Evolutionary conservation across 352 stramenopile genomes (phyloP), one percentile per base, ranked within the genome.

Genomic region (Phytophthora chlamydospora): DNA sequence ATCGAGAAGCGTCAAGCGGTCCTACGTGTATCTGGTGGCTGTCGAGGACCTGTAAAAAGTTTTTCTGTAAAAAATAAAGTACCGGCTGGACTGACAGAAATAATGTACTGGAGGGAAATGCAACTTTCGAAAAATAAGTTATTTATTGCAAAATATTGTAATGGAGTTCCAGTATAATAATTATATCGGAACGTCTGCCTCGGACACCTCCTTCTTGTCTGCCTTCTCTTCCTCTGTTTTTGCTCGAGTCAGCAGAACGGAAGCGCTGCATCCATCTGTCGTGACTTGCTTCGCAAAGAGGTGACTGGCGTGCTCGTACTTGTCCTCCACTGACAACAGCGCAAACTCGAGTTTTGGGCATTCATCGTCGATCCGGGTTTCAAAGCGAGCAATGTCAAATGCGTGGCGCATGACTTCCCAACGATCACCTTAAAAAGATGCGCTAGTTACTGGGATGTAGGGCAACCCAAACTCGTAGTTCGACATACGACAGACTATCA

Each of bases 251-350:
- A 64, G 21, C 17, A 73, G 32, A 1, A 65, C 53, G 0, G 36
- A 51, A 0, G 63, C 51, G 35, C 47, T 27, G 34, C 66, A 71
- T 0, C 55, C 62, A 17, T 71, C 34, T 0, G 50, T 62, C 12
- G 50, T 62, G 4, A 61, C 27, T 40, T 67, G 45, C 38, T 67
- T 66, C 0, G 46, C 51, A 16, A 67, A 64, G 40, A 72, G 45
- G 13, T 56, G 51, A 42, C 57, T 63, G 3, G 63, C 57, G 19
- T 61, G 43, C 4, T 58, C 36, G 9, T 62, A 59, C 41, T 72
- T 61, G 5, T 59, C 21, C 14, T 56, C 48, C 2, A 54, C 16
- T 8, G 12, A 19, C 38, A 70, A 19, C 1, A 36, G 0, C 8
- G 11, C 0, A 17, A 70, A 70, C 17, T 60, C 51, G 13, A 4